A percentile compares a stretch with the other conserved stretches of the same genome.
Evolutionary conservation across 495 filamentous ascomycete species (phyloP).

Genomic region (Xylaria longipes): DNA sequence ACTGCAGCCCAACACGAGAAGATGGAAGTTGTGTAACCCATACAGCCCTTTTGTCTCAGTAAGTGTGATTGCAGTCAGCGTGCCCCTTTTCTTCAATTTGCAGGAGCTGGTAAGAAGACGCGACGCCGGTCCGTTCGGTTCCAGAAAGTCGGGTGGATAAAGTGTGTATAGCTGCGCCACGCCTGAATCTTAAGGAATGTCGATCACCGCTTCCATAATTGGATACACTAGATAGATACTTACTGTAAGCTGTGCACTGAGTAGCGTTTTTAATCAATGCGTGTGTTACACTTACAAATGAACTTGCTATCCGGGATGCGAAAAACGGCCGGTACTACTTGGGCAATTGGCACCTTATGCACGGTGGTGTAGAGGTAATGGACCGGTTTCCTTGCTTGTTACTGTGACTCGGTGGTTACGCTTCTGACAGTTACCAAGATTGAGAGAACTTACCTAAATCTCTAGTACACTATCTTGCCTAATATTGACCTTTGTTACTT

Average conservation of each 20-base stretch:
- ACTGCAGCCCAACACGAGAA: not conserved
- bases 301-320: slow-evolving; percentile 7
- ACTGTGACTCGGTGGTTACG: not conserved
- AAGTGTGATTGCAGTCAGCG: not conserved
- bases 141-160: not conserved
- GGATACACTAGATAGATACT: not conserved
- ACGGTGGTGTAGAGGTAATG: not conserved
- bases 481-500: not conserved
- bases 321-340: not conserved
- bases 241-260: not conserved
- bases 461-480: not conserved
- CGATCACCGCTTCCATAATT: slow-evolving; percentile 12
- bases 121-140: not conserved
- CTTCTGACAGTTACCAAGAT: not conserved
- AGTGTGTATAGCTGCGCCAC: not conserved
- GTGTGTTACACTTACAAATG: not conserved
- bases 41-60: not conserved
- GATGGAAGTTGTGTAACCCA: not conserved
- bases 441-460: not conserved
- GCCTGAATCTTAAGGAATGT: slow-evolving; percentile 6
- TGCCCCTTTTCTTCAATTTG: not conserved
- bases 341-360: not conserved
- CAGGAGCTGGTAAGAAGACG: not conserved
- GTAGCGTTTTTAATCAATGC: slow-evolving; percentile 2
- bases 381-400: not conserved